These are phyloP conservation scores for Sphagnum fallax DNA, from an alignment of 228 moss, liverwort and hornwort genomes.

Conservation along the genomic window DNA sequence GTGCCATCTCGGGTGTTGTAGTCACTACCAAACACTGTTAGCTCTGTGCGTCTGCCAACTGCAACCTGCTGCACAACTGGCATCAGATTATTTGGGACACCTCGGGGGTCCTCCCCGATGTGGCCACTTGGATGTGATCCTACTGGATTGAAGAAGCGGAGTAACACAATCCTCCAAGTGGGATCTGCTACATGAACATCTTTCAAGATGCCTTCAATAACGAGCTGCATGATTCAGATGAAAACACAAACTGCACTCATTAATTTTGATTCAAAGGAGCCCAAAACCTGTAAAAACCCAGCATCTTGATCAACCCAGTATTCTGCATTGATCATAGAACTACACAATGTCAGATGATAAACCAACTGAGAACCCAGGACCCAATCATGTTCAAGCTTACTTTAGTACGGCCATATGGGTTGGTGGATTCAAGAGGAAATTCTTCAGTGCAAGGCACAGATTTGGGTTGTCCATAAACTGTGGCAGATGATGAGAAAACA, in stretches of 20 bases:
- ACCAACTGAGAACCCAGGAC: too few relatives aligned
- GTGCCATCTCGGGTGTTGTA: constrained; percentile 50
- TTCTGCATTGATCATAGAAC: background rate
- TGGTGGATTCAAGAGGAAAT: constrained; percentile 65
- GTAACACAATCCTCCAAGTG: constrained; percentile 74
- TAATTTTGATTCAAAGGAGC: too few relatives aligned
- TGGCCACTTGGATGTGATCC: constrained; percentile 82
- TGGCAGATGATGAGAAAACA: constrained; percentile 94
- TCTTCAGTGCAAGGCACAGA: constrained; percentile 92
- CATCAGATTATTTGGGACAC: constrained; percentile 93
- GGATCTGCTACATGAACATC: constrained; percentile 66
- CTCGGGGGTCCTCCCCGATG: constrained; percentile 87
- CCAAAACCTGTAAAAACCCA: too few relatives aligned
- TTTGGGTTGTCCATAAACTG: constrained; percentile 84
- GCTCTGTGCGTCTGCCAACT: constrained; percentile 58
- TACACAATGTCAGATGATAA: background rate
- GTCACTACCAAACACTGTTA: constrained; percentile 45
- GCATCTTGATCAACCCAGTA: background rate
- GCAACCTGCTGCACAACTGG: constrained; percentile 94
- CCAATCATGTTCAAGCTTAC: constrained; percentile 23
- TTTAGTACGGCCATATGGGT: constrained; percentile 94
- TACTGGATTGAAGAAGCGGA: constrained; percentile 93
- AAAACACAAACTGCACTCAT: too few relatives aligned
- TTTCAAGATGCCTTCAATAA: constrained; percentile 74
- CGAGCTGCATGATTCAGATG: constrained; percentile 44